Evolutionary conservation across 768 basidiomycete species (phyloP).

Genomic region (Pleurotus tuber-regium): DNA sequence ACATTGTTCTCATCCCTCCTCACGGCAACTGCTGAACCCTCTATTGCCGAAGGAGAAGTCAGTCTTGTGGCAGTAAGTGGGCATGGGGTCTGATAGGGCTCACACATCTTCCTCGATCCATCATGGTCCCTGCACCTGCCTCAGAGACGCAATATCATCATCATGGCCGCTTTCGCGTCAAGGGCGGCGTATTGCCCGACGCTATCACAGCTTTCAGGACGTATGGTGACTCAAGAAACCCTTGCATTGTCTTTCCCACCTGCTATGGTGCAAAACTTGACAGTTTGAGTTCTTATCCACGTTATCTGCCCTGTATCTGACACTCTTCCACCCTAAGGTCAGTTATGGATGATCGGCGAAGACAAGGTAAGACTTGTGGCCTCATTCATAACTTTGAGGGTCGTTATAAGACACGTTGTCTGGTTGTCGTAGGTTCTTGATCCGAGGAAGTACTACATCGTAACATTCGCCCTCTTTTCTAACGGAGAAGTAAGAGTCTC

Average conservation of each 20-base stretch:
- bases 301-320: too few relatives aligned
- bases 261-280: slow-evolving; percentile 54
- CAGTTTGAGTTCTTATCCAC: slow-evolving; percentile 29
- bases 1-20: slow-evolving; percentile 5
- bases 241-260: slow-evolving; percentile 57
- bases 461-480: slow-evolving; percentile 56
- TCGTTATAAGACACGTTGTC: background rate
- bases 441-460: slow-evolving; percentile 49
- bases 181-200: slow-evolving; percentile 52
- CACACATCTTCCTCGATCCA: background rate
- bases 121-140: slow-evolving; percentile 8
- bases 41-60: slow-evolving; percentile 1
- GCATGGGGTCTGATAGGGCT: background rate
- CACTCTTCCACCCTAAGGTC: slow-evolving; percentile 35
- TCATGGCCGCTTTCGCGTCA: slow-evolving; percentile 51
- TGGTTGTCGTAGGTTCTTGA: slow-evolving; percentile 38
- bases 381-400: background rate
- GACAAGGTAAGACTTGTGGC: slow-evolving; percentile 36
- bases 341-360: slow-evolving; percentile 45
- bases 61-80: slow-evolving; percentile 6
- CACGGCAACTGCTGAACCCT: background rate
- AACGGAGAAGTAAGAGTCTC: slow-evolving; percentile 50
- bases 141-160: slow-evolving; percentile 41
- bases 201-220: slow-evolving; percentile 58
- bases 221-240: slow-evolving; percentile 49